These are phyloP conservation scores for Daedaleopsis sinensis DNA, from an alignment of 768 basidiomycete species.

Conservation along the genomic window DNA sequence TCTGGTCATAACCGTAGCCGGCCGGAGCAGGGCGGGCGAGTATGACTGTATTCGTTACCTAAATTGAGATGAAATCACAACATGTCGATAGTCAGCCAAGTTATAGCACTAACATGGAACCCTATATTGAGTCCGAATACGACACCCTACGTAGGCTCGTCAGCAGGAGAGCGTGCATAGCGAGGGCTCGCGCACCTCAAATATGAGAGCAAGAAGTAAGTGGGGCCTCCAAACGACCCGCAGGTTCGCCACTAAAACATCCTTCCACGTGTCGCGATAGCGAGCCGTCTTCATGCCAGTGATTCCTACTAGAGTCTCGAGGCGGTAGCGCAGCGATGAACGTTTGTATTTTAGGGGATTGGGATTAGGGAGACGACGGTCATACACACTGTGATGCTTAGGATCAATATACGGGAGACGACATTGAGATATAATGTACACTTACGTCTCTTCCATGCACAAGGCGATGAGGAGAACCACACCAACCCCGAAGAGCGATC, in stretches of 20 bases:
- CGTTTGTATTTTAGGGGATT: slow-evolving; percentile 46
- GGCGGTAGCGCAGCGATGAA: slow-evolving; percentile 48
- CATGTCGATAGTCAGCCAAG: background rate
- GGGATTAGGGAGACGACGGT: slow-evolving; percentile 48
- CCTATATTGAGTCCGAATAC: slow-evolving; percentile 68
- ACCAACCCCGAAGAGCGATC: slow-evolving; percentile 54
- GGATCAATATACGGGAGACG: background rate
- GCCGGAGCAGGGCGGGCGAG: slow-evolving; percentile 53
- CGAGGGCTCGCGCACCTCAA: slow-evolving; percentile 42
- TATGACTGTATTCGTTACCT: slow-evolving; percentile 70
- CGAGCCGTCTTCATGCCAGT: slow-evolving; percentile 60
- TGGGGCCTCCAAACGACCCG: slow-evolving; percentile 67
- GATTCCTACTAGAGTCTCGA: slow-evolving; percentile 62
- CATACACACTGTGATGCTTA: slow-evolving; percentile 50
- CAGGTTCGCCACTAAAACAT: slow-evolving; percentile 46
- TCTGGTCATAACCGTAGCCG: slow-evolving; percentile 53
- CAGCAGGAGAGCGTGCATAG: background rate
- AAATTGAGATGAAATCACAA: background rate
- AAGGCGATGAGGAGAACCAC: slow-evolving; percentile 59
- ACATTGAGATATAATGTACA: slow-evolving; percentile 18
- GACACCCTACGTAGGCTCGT: slow-evolving; percentile 39
- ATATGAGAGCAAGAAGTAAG: slow-evolving; percentile 50
- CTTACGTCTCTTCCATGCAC: slow-evolving; percentile 69
- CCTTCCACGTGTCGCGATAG: slow-evolving; percentile 52
- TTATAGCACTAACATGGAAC: slow-evolving; percentile 46